Percentiles rank a stretch among this genome's conserved stretches.
These are phyloP conservation scores for Naganishia sp. DNA, from an alignment of 1,284 basidiomycete genomes.

Conservation along the genomic window DNA sequence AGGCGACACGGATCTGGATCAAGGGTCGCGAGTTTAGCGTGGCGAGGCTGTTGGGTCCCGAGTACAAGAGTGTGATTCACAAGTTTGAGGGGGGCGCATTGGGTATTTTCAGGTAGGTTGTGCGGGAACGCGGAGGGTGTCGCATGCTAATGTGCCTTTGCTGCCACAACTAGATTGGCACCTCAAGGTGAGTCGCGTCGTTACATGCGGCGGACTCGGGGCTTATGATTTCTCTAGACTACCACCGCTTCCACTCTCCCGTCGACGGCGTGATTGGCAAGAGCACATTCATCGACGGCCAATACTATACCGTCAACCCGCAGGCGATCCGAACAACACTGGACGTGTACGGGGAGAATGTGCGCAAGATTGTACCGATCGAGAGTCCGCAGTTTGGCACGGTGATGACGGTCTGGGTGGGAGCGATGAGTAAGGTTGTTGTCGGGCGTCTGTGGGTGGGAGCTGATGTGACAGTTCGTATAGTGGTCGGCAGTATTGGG, in stretches of 20 bases:
- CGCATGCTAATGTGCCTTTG: background rate
- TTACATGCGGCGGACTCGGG: background rate
- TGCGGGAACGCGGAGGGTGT: background rate
- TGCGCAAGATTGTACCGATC: constrained; percentile 82
- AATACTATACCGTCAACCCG: constrained; percentile 88
- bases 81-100: constrained; percentile 72
- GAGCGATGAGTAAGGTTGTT: constrained; percentile 69
- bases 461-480: background rate
- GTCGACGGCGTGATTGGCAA: constrained; percentile 79
- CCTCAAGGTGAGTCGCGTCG: constrained; percentile 60
- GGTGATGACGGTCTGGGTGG: constrained; percentile 84
- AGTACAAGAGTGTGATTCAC: constrained; percentile 67
- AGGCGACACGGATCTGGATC: constrained; percentile 92
- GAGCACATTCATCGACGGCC: constrained; percentile 77
- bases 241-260: constrained; percentile 93
- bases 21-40: constrained; percentile 93
- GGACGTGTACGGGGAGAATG: constrained; percentile 95
- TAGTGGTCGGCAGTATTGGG: constrained; percentile 81
- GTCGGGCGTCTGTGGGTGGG: background rate
- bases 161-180: constrained; percentile 59
- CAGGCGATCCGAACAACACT: constrained; percentile 57
- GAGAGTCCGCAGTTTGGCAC: constrained; percentile 81
- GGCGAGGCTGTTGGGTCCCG: constrained; percentile 73
- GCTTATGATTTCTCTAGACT: constrained; percentile 59
- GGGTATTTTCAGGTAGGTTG: constrained; percentile 67